These are phyloP conservation scores for Musa beccarii DNA, from an alignment of 176 grass and related monocot species.

Conservation along the genomic window DNA sequence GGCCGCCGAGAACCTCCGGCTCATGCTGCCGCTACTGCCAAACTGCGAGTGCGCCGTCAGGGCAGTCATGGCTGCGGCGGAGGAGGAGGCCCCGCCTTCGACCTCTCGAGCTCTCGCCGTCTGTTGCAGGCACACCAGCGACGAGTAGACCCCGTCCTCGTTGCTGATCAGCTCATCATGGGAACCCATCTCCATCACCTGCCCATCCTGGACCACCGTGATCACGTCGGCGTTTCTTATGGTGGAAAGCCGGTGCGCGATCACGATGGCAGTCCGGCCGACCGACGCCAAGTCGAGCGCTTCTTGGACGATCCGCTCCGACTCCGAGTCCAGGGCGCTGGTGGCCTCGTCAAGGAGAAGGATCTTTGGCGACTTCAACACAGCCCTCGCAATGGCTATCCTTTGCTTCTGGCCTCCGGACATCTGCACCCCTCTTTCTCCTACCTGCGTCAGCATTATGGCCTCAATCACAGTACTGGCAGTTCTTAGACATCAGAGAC, in stretches of 20 bases:
- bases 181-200: conserved; percentile 74
- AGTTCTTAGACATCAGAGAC: background rate
- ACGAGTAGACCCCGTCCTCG: conserved; percentile 65
- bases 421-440: conserved; percentile 87
- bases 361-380: conserved; percentile 90
- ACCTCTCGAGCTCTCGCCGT: conserved; percentile 37
- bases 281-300: conserved; percentile 78
- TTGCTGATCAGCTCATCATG: conserved; percentile 70
- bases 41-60: conserved; percentile 27
- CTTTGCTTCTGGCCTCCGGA: conserved; percentile 96
- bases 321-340: conserved; percentile 84
- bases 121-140: conserved; percentile 79
- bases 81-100: conserved; percentile 26
- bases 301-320: conserved; percentile 74
- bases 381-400: conserved; percentile 90
- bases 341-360: conserved; percentile 95
- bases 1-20: conserved; percentile 60
- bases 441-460: conserved; percentile 35
- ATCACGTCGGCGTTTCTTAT: conserved; percentile 78
- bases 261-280: conserved; percentile 71
- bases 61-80: background rate
- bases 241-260: conserved; percentile 88
- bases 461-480: background rate
- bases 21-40: conserved; percentile 64
- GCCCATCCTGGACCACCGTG: conserved; percentile 74